A percentile compares a stretch with the other conserved stretches of the same genome.
These are phyloP conservation scores for Lyophyllum atratum DNA, from an alignment of 768 basidiomycete genomes.

Conservation along the genomic window DNA sequence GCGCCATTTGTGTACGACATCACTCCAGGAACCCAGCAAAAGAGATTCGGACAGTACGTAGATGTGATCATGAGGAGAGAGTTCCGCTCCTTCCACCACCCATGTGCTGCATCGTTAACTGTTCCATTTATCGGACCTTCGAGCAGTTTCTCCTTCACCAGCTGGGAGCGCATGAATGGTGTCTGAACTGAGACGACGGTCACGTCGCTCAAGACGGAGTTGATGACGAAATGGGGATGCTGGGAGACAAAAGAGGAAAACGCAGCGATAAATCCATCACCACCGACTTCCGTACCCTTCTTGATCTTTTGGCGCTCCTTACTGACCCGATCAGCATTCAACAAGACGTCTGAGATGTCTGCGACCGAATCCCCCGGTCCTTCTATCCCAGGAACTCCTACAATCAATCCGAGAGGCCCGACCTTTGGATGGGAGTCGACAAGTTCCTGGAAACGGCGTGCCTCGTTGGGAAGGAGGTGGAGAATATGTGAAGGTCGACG, in stretches of 20 bases:
- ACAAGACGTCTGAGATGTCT: conserved; percentile 16
- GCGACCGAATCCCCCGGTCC: conserved; percentile 18
- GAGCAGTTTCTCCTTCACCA: conserved; percentile 21
- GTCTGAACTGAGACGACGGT: conserved; percentile 31
- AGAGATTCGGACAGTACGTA: conserved; percentile 24
- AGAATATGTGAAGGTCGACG: conserved; percentile 1
- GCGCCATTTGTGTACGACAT: conserved; percentile 37
- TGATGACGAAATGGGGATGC: conserved; percentile 24
- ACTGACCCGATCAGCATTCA: conserved; percentile 10
- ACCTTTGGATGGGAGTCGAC: conserved; percentile 3
- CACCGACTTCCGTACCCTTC: background rate
- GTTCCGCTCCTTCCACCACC: conserved; percentile 29
- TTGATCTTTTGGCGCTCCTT: conserved; percentile 9
- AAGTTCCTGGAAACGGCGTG: background rate
- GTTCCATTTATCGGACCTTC: conserved; percentile 31
- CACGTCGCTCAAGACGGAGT: conserved; percentile 12
- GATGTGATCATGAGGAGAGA: conserved; percentile 33
- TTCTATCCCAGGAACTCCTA: conserved; percentile 14
- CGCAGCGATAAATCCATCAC: conserved; percentile 15
- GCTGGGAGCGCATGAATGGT: conserved; percentile 27
- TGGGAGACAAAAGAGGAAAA: conserved; percentile 11
- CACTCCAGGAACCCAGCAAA: conserved; percentile 34
- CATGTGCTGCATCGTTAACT: conserved; percentile 38
- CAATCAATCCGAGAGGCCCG: conserved; percentile 14
- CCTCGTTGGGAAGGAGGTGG: background rate